Conservation (phyloP, 2,329 filamentous ascomycete species). For the Paramyrothecium sp. region DNA sequence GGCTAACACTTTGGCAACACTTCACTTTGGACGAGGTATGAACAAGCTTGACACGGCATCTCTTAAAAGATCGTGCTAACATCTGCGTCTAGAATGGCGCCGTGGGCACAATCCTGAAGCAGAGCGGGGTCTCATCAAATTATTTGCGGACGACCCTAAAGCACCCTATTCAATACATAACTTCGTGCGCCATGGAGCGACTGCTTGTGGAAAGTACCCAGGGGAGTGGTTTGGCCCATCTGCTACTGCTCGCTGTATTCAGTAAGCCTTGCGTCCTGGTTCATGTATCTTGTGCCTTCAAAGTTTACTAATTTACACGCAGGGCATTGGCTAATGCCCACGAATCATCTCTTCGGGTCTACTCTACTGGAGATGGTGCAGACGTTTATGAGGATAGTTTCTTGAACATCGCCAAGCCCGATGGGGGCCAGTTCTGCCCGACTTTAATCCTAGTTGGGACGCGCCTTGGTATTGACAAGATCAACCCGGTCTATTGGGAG, state of each 20-base stretch:
- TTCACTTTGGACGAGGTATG: conserved; percentile 76
- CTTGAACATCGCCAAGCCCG: conserved; percentile 70
- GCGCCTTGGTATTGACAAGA: conserved; percentile 86
- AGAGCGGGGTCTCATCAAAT: conserved; percentile 70
- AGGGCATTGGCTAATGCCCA: conserved; percentile 74
- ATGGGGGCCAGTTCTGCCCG: conserved; percentile 68
- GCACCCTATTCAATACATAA: conserved; percentile 94
- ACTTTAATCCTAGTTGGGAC: conserved; percentile 89
- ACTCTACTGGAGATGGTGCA: conserved; percentile 83
- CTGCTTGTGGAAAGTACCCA: conserved; percentile 87
- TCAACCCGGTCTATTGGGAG: conserved; percentile 93
- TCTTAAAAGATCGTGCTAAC: conserved; percentile 6
- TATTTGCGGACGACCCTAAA: conserved; percentile 83
- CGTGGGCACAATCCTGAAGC: conserved; percentile 54
- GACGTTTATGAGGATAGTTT: conserved; percentile 94
- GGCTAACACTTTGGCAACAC: conserved; percentile 75
- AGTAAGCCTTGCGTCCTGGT: conserved; percentile 55
- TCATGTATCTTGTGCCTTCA: too few relatives aligned
- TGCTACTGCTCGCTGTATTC: conserved; percentile 89
- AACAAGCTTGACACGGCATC: neutral
- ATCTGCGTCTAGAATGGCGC: conserved; percentile 64
- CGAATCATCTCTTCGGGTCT: conserved; percentile 69
- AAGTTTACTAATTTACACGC: neutral
- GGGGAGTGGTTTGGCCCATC: conserved; percentile 99
- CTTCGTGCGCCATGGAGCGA: conserved; percentile 86